phyloP scores from a whole-genome alignment of 768 basidiomycete species.

The Pholiota conissans region DNA sequence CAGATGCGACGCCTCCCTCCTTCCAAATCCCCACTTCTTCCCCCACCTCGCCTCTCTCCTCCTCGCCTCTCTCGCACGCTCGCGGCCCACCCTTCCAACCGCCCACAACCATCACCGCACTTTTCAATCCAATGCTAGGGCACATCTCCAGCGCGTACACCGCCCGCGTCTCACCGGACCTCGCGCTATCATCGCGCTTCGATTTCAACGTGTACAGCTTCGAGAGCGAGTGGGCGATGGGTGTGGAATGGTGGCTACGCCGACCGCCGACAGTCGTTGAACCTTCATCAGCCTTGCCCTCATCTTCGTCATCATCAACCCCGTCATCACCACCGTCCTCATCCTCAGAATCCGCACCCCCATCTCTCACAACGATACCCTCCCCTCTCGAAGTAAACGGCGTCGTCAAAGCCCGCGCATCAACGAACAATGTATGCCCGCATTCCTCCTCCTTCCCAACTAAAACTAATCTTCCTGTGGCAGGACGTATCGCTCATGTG shows the following conservation, averaged over 20 bases:
- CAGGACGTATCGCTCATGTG: conserved; percentile 91
- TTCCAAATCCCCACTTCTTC: conserved; percentile 40
- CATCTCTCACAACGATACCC: too few relatives aligned
- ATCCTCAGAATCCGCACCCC: too few relatives aligned
- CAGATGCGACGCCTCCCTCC: conserved; percentile 72
- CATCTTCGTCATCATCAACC: too few relatives aligned
- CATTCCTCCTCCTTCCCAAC: not conserved
- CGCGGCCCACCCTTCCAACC: conserved; percentile 62
- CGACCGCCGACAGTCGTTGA: conserved; percentile 40
- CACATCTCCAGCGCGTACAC: conserved; percentile 92
- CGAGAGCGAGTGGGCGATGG: conserved; percentile 94
- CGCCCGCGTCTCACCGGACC: conserved; percentile 81
- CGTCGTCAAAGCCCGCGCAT: conserved; percentile 87
- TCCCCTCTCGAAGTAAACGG: conserved; percentile 52
- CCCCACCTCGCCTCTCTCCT: not conserved
- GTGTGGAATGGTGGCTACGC: conserved; percentile 95
- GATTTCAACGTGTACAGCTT: conserved; percentile 98
- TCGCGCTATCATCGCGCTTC: conserved; percentile 86
- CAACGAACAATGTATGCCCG: conserved; percentile 74
- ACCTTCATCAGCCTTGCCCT: conserved; percentile 8
- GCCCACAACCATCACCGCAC: conserved; percentile 90
- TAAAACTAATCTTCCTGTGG: not conserved
- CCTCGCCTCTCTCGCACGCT: conserved; percentile 37
- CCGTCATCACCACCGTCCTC: too few relatives aligned
- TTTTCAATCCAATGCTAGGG: conserved; percentile 96